Base-by-base conservation (phyloP, 2,329 filamentous ascomycete genomes). In the Sodiomyces alkalinus region DNA sequence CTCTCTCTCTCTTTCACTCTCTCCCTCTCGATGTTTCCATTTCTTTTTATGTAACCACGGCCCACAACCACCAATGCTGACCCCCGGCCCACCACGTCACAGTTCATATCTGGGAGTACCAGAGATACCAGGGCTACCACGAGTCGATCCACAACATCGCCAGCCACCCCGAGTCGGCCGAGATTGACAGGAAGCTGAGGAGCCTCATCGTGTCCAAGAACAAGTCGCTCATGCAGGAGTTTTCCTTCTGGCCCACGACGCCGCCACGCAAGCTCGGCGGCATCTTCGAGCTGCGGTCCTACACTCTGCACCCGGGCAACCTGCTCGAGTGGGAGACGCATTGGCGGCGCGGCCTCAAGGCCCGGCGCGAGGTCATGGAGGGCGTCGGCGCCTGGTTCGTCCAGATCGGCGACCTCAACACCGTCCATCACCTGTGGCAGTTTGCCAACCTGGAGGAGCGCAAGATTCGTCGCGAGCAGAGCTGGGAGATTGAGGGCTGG, bases 31-130 rank as follows among this genome's bases (percentile, higher is more conserved):
- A n/a, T n/a, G n/a, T n/a, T n/a, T n/a, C n/a, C n/a, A n/a, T n/a
- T n/a, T n/a, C n/a, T n/a, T n/a, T n/a, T n/a, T n/a, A n/a, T n/a
- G n/a, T n/a, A n/a, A n/a, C n/a, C n/a, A n/a, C n/a, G n/a, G n/a
- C n/a, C 14, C 3, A 14, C 23, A 9, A 11, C 14, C 15, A 2
- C 12, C 23, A 17, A 11, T 16, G 2, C 11, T 22, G 10, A 11
- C 20, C 11, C 20, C 20, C 7, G 15, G 10, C 6, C 10, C n/a
- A 20, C 7, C 12, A 25, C 12, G 11, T 12, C 24, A 29, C 43
- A 96, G 90, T 98, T 28, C 90, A 98, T 52, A 98, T 98, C 46
- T 98, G 90, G 90, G 90, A 98, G 55, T 98, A 98, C 55, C 86
- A 96, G 56, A 79, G 86, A 44, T 98, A 96, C 58, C 69, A 86